Evolutionary conservation across 2,329 filamentous ascomycete genomes (phyloP), one percentile per base, ranked within the genome.

Genomic region (Talaromyces sp.): DNA sequence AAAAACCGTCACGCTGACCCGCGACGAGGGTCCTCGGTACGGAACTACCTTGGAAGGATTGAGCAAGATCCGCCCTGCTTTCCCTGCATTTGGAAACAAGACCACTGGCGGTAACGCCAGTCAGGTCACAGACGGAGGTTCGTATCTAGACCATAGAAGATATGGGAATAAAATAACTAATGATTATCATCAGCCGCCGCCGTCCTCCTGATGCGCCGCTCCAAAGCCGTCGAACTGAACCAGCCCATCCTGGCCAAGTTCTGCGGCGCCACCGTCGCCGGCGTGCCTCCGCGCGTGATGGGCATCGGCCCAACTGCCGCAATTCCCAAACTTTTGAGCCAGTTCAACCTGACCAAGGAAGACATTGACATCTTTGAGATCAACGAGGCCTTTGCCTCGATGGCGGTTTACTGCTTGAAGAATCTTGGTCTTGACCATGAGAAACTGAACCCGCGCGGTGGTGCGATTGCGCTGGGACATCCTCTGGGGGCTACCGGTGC

Each of bases 361-460:
- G 95, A 98, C 69, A 85, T 95, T 64, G 95, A 99, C 71, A 84
- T 98, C 38, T 82, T 93, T 68, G 95, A 98, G 83, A 79, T 99
- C 72, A 99, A 99, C 81, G 95, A 99, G 83, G 95, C 95, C 1
- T 99, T 99, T 71, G 93, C 93, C 24, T 95, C 90, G 57, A 98
- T 98, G 95, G 93, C 91, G 1, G 93, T 97, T 31, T 98, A 97
- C 84, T 96, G 92, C 78, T 79, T 89, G 59, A 83, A 91, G 69
- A 85, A 93, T 76, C 70, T 81, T 10, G 69, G 85, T 70, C 58
- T 86, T 75, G 83, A 87, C 64, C 78, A 85, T 57, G 86, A 85
- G 19, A 88, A 85, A 77, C 88, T 98, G n/a, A 98, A 98, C 77
- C 92, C 92, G 0, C 90, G 95, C 62, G 93, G 93, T 58, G 93